These are phyloP conservation scores for Trichophyton simii DNA, from an alignment of 2,329 filamentous ascomycete genomes.

Conservation along the genomic window DNA sequence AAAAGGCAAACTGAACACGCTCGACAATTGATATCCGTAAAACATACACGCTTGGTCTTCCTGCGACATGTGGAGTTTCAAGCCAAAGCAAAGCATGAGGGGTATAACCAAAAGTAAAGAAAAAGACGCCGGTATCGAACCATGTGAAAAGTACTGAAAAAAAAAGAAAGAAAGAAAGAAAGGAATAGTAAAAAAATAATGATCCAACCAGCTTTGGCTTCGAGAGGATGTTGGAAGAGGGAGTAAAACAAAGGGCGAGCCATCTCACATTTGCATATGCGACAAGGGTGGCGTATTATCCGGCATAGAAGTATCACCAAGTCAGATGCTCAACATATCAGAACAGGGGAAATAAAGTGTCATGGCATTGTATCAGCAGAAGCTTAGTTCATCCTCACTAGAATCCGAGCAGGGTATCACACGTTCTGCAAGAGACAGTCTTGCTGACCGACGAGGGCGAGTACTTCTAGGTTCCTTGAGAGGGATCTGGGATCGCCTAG, in stretches of 20 bases:
- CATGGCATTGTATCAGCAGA: background rate
- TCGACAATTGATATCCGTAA: background rate
- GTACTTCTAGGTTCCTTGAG: background rate
- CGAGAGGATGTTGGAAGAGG: background rate
- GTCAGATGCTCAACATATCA: background rate
- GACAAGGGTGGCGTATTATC: background rate
- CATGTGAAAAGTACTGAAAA: background rate
- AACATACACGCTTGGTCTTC: background rate
- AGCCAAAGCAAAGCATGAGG: background rate
- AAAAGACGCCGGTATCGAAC: background rate
- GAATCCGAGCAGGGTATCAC: constrained; percentile 6
- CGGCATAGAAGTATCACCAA: background rate
- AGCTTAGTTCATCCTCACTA: constrained; percentile 13
- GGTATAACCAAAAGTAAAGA: constrained; percentile 5
- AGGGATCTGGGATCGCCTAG: background rate
- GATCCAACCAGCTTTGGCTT: background rate
- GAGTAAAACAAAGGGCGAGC: background rate
- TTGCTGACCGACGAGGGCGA: background rate
- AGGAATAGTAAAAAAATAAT: background rate
- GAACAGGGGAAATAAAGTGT: background rate
- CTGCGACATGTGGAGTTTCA: background rate
- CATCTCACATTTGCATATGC: background rate
- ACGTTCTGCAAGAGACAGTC: background rate
- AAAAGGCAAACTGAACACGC: background rate
- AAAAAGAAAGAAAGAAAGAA: background rate